A percentile compares a stretch with the other conserved stretches of the same genome.
phyloP scores from a whole-genome alignment of 129 eudicot genomes.

The Lactuca saligna region DNA sequence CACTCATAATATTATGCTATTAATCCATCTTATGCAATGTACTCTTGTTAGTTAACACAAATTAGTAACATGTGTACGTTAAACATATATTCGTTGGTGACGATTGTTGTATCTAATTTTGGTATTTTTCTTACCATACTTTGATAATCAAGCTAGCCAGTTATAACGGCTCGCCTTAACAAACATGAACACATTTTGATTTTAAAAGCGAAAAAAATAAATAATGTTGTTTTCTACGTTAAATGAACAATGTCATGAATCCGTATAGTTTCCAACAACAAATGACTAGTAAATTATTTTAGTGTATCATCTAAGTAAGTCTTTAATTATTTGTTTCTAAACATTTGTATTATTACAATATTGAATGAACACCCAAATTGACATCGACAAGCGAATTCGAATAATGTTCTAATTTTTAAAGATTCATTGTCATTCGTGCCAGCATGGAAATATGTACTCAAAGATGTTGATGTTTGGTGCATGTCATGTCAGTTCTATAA shows the following conservation, averaged over 20 bases:
- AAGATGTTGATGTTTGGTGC: slow-evolving; percentile 24
- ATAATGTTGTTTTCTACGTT: too few relatives aligned
- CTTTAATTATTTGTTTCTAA: not conserved
- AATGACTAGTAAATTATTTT: too few relatives aligned
- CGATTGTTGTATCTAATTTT: not conserved
- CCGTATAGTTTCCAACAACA: too few relatives aligned
- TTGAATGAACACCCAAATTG: not conserved
- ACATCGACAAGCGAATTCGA: slow-evolving; percentile 7
- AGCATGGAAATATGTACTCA: slow-evolving; percentile 10
- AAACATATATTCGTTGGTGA: too few relatives aligned
- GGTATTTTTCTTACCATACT: not conserved
- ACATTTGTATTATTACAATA: not conserved
- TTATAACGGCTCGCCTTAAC: not conserved
- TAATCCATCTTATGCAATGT: too few relatives aligned
- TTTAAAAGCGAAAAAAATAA: not conserved
- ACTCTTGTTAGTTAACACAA: too few relatives aligned
- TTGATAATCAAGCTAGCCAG: not conserved
- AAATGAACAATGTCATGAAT: too few relatives aligned
- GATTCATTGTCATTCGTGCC: slow-evolving; percentile 7
- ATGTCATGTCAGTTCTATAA: slow-evolving; percentile 18
- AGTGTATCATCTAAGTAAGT: not conserved
- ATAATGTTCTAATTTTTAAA: slow-evolving; percentile 20
- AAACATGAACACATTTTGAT: not conserved
- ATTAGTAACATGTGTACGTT: too few relatives aligned
- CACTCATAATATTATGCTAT: too few relatives aligned